Percentiles rank a stretch among this genome's conserved stretches.
These are phyloP conservation scores for Monilinia aucupariae DNA, from an alignment of 2,329 filamentous ascomycete genomes.

Conservation along the genomic window DNA sequence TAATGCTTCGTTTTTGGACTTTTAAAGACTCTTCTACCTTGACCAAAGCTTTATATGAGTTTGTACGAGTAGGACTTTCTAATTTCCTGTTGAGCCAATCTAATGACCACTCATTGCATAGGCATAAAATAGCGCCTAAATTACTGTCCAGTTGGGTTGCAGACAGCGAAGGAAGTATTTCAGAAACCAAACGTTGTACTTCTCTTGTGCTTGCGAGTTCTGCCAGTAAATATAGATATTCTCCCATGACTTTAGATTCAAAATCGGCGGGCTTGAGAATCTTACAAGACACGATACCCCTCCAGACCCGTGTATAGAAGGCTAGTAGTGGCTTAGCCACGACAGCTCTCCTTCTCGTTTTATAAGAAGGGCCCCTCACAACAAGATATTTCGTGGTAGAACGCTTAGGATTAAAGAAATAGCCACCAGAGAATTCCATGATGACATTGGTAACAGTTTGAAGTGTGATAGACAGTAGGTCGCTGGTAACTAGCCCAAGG, in stretches of 20 bases:
- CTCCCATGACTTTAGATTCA: constrained; percentile 17
- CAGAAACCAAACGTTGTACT: constrained; percentile 21
- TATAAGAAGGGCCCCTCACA: no score
- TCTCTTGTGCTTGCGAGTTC: constrained; percentile 19
- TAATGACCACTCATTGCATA: constrained; percentile 22
- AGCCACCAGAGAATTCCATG: constrained; percentile 6
- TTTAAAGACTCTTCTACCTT: constrained; percentile 4
- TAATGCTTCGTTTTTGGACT: neutral
- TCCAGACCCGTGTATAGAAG: constrained; percentile 30
- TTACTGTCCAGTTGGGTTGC: constrained; percentile 22
- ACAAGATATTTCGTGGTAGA: no score
- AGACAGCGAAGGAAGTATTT: constrained; percentile 25
- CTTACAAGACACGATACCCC: constrained; percentile 26
- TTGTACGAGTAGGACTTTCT: neutral
- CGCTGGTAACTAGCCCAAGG: constrained; percentile 24
- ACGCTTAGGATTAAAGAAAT: no score
- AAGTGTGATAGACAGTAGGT: constrained; percentile 18
- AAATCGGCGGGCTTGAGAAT: constrained; percentile 25
- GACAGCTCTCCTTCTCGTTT: neutral
- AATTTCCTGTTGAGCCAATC: constrained; percentile 18
- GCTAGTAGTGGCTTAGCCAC: constrained; percentile 15
- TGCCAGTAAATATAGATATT: constrained; percentile 21
- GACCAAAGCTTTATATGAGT: neutral
- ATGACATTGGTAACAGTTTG: constrained; percentile 18
- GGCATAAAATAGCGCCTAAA: constrained; percentile 10